Conservation (phyloP, 176 grass and related monocot species). For the Triticum aestivum region DNA sequence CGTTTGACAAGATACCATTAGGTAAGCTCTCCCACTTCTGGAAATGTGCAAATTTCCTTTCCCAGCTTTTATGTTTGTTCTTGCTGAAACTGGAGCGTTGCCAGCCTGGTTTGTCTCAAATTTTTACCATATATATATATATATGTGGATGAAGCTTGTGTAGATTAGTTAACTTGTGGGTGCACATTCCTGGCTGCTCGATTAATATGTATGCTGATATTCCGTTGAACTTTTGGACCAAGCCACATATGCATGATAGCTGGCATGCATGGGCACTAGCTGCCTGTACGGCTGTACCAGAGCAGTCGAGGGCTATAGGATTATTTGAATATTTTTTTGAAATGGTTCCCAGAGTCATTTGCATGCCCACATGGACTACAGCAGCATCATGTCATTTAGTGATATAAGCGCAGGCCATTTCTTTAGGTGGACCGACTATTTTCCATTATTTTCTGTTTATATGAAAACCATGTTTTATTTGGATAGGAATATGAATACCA, state of each 20-base stretch:
- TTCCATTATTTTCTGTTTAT: not conserved
- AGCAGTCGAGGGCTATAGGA: too few species aligned
- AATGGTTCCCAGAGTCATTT: not conserved
- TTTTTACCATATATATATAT: not conserved
- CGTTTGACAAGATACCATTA: conserved; percentile 29
- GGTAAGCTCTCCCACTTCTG: conserved; percentile 8
- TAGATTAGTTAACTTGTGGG: not conserved
- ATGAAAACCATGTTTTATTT: not conserved
- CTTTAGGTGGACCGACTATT: not conserved
- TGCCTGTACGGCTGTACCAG: too few species aligned
- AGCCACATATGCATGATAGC: not conserved
- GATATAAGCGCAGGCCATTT: not conserved
- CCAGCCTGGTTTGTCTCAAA: not conserved
- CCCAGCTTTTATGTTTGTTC: not conserved
- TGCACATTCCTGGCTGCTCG: not conserved
- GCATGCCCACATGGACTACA: not conserved
- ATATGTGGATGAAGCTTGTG: not conserved
- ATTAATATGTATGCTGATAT: not conserved
- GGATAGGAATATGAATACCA: not conserved
- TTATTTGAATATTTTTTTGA: not conserved
- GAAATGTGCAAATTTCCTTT: conserved; percentile 3
- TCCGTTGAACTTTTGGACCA: not conserved
- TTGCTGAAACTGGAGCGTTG: not conserved
- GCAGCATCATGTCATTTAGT: not conserved
- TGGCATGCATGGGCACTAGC: not conserved